A percentile compares a stretch with the other conserved stretches of the same genome.
Evolutionary conservation across 208 protist species (phyloP).

Genomic region (Leishmania amazonensis): DNA sequence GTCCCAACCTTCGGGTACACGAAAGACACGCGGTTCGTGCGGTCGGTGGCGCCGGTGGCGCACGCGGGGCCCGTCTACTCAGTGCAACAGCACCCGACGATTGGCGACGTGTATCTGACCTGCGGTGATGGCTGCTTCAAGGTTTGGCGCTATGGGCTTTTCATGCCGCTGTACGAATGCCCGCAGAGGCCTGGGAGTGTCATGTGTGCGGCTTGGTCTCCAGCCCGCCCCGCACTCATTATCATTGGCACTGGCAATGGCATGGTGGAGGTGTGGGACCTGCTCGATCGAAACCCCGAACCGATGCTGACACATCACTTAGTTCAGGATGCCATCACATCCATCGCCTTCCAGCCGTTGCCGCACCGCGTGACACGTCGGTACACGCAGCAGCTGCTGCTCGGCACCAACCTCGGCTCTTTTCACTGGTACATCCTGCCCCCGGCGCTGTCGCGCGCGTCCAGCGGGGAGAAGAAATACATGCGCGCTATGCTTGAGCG

Average conservation of each 20-base stretch:
- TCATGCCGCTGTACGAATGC: slow-evolving; percentile 77
- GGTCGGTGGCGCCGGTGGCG: slow-evolving; percentile 43
- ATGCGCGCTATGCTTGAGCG: slow-evolving; percentile 86
- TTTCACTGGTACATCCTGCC: slow-evolving; percentile 92
- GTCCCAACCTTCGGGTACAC: slow-evolving; percentile 55
- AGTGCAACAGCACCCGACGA: slow-evolving; percentile 82
- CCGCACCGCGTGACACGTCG: slow-evolving; percentile 39
- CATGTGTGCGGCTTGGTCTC: slow-evolving; percentile 87
- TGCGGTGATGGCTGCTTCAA: slow-evolving; percentile 89
- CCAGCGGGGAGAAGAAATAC: slow-evolving; percentile 80
- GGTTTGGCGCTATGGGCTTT: slow-evolving; percentile 83
- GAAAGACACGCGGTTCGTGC: slow-evolving; percentile 71
- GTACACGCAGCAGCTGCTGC: slow-evolving; percentile 83
- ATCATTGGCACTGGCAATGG: slow-evolving; percentile 84
- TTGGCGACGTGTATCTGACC: slow-evolving; percentile 89
- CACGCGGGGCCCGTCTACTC: slow-evolving; percentile 80
- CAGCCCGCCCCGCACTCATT: slow-evolving; percentile 74
- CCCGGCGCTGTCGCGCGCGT: slow-evolving; percentile 68
- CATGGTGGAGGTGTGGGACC: slow-evolving; percentile 89
- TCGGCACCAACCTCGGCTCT: slow-evolving; percentile 85
- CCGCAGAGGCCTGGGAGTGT: slow-evolving; percentile 46
- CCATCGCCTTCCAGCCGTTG: slow-evolving; percentile 85
- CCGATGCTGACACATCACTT: slow-evolving; percentile 87
- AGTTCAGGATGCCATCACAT: slow-evolving; percentile 90
- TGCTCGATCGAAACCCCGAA: slow-evolving; percentile 91